Evolutionary conservation across 345 rosid genomes (phyloP).

Genomic region (Eucalyptus pauciflora): DNA sequence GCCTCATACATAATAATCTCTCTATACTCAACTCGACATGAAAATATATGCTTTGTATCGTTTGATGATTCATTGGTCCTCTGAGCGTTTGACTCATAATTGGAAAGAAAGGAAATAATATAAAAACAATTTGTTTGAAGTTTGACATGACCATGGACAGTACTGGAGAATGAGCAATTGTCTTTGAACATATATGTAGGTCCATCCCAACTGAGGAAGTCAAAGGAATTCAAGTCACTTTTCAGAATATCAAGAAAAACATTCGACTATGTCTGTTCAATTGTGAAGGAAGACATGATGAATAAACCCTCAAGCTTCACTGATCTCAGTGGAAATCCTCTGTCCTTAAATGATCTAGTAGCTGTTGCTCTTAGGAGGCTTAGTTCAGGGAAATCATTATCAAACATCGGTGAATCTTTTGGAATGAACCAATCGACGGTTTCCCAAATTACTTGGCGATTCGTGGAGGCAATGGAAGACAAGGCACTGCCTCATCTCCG

Average conservation of each 20-base stretch:
- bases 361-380: slow-evolving; percentile 59
- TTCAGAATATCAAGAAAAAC: slow-evolving; percentile 40
- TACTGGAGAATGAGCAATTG: neutral
- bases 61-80: neutral
- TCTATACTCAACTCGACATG: neutral
- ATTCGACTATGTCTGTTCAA: slow-evolving; percentile 42
- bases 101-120: neutral
- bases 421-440: slow-evolving; percentile 55
- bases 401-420: slow-evolving; percentile 33
- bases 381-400: slow-evolving; percentile 43
- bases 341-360: slow-evolving; percentile 38
- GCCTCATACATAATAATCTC: neutral
- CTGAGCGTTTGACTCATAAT: neutral
- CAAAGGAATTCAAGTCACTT: slow-evolving; percentile 14
- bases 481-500: slow-evolving; percentile 38
- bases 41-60: neutral
- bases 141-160: neutral
- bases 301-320: slow-evolving; percentile 25
- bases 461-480: slow-evolving; percentile 59
- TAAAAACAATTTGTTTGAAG: neutral
- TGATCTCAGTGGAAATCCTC: slow-evolving; percentile 26
- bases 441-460: slow-evolving; percentile 66
- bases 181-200: neutral
- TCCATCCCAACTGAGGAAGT: neutral
- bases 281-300: slow-evolving; percentile 38